A percentile compares a stretch with the other conserved stretches of the same genome.
These are phyloP conservation scores for Moelleriella libera DNA, from an alignment of 2,329 filamentous ascomycete species.

Conservation along the genomic window DNA sequence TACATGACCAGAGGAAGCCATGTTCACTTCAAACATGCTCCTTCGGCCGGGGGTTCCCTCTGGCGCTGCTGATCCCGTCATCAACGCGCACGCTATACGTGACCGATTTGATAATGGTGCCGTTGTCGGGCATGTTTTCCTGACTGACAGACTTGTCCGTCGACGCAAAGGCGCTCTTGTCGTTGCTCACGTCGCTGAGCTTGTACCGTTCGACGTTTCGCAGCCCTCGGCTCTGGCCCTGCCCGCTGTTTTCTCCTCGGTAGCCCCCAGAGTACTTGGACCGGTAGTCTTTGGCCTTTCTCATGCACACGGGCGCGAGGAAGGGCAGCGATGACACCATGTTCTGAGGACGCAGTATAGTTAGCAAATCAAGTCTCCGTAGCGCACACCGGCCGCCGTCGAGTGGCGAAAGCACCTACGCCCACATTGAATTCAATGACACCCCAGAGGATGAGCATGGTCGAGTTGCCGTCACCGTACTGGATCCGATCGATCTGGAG, in stretches of 20 bases:
- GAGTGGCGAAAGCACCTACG: constrained; percentile 18
- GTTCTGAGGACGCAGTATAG: constrained; percentile 16
- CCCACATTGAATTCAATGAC: constrained; percentile 43
- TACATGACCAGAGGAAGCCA: too few relatives aligned
- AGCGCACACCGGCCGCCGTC: too few relatives aligned
- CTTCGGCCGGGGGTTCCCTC: background rate
- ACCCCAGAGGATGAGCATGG: constrained; percentile 41
- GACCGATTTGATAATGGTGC: constrained; percentile 26
- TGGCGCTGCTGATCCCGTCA: constrained; percentile 6
- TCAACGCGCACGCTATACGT: constrained; percentile 26
- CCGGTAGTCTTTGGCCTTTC: constrained; percentile 26
- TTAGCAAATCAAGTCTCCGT: background rate
- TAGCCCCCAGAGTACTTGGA: constrained; percentile 20
- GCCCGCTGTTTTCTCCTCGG: constrained; percentile 11
- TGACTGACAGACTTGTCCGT: constrained; percentile 17
- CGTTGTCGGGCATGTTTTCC: constrained; percentile 21
- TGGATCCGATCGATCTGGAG: constrained; percentile 35
- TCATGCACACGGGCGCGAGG: constrained; percentile 26
- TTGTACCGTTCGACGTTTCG: constrained; percentile 19
- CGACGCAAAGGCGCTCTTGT: constrained; percentile 14
- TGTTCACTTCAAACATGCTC: constrained; percentile 3
- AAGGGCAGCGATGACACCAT: constrained; percentile 32
- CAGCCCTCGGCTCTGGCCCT: constrained; percentile 10
- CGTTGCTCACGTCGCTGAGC: constrained; percentile 21
- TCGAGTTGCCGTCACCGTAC: constrained; percentile 36